Base-by-base conservation (phyloP, 768 basidiomycete species). In the Zangia roseola region DNA sequence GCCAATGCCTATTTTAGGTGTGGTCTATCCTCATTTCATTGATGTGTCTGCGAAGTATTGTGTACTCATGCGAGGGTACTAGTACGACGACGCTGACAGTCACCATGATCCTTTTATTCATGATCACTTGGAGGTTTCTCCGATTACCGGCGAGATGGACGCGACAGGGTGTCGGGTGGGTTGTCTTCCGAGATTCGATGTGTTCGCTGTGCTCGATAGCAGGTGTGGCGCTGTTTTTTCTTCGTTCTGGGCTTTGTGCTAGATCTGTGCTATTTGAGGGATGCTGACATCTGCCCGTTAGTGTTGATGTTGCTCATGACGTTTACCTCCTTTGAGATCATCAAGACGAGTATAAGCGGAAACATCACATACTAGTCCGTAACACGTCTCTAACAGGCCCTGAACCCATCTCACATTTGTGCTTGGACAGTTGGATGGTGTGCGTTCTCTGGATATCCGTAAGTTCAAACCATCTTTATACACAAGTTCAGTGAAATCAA, bases 311-410 rank as follows among this genome's bases (percentile, higher is more conserved):
- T 61, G 3, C 50, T 61, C 35, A 38, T 61, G 50, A 52, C 53
- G 6, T 52, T 63, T 14, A 47, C 43, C 10, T 43, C 45, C 10
- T 31, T 53, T 4, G 20, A 38, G 14, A 30, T 61, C 6, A 46
- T 58, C 31, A 25, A 23, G 13, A 39, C 45, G 13, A 33, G 30
- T 7, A 43, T 51, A 35, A 43, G 35, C n/a, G 50, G 54, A 6
- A 61, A 63, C 19, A 40, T 63, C 3, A 45, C 38, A 1, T 63
- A 58, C 35, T 54, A 61, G 62, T 61, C 24, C 7, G 58, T 58
- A 12, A 19, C 20, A 2, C 13, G 8, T 16, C 10, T 28, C 16
- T 4, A 9, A 4, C n/a, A 14, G 33, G 35, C 2, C 12, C 3
- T 16, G 2, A 31, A 7, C 13, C 6, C 23, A 10, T 12, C 19